Percentiles rank a stretch among this genome's conserved stretches.
Conservation (phyloP, 2,329 filamentous ascomycete species). For the Diaporthe batatas region DNA sequence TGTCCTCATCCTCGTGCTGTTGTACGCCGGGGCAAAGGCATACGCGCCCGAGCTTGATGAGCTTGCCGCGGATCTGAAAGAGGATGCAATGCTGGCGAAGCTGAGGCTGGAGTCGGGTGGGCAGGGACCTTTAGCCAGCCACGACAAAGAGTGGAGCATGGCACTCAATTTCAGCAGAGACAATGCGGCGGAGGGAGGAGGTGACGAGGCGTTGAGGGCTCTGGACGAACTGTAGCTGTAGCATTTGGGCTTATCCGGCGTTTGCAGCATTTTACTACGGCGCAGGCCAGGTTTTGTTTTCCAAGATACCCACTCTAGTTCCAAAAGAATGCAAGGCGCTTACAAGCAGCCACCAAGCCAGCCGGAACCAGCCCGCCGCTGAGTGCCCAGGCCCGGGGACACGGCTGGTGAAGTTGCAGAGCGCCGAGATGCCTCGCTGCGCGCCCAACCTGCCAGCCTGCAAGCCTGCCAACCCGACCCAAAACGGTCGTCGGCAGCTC, state of each 20-base stretch:
- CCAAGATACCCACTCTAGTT: constrained; percentile 28
- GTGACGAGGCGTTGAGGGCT: constrained; percentile 47
- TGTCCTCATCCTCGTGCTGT: constrained; percentile 61
- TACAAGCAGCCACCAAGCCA: constrained; percentile 18
- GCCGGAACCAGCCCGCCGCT: constrained; percentile 14
- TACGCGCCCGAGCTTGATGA: constrained; percentile 39
- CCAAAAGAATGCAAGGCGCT: constrained; percentile 9
- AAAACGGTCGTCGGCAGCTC: constrained; percentile 31
- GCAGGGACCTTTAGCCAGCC: neutral
- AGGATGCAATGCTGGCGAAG: constrained; percentile 37
- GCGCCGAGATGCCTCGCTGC: constrained; percentile 8
- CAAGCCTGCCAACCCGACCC: neutral
- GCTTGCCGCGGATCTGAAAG: constrained; percentile 33
- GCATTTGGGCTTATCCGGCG: constrained; percentile 11
- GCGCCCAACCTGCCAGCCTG: too few relatives aligned
- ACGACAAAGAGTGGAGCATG: constrained; percentile 47
- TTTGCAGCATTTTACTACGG: constrained; percentile 2
- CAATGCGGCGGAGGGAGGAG: constrained; percentile 42
- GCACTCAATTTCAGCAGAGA: constrained; percentile 46
- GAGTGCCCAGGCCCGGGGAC: neutral
- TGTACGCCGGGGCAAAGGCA: constrained; percentile 51
- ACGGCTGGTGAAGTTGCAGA: constrained; percentile 19
- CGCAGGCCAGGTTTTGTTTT: neutral
- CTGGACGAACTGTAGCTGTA: constrained; percentile 53
- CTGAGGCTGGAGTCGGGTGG: constrained; percentile 33